Evolutionary conservation across 2,329 filamentous ascomycete genomes (phyloP).

Genomic region (Cryphonectria nitschkei): DNA sequence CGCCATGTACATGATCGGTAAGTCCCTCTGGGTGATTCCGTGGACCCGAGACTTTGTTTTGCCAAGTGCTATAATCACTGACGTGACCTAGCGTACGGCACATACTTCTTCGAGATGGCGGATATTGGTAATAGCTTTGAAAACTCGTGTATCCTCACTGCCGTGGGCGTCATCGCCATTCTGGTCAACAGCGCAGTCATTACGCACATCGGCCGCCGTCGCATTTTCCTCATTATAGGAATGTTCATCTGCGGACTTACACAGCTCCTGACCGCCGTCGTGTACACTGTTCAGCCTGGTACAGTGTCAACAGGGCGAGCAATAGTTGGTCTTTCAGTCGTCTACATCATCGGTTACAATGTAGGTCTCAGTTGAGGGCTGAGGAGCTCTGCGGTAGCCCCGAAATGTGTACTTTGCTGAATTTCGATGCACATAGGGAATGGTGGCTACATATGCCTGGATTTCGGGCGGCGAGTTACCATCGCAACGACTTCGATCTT

Average conservation of each 20-base stretch:
- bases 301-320: slow-evolving; percentile 46
- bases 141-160: slow-evolving; percentile 59
- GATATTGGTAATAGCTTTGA: slow-evolving; percentile 58
- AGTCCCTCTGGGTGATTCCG: slow-evolving; percentile 25
- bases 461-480: slow-evolving; percentile 60
- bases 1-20: slow-evolving; percentile 47
- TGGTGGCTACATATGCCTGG: slow-evolving; percentile 61
- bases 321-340: slow-evolving; percentile 55
- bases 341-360: slow-evolving; percentile 60
- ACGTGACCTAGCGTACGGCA: slow-evolving; percentile 50
- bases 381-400: neutral
- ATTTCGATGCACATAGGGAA: slow-evolving; percentile 36
- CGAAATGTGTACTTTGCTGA: neutral
- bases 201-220: slow-evolving; percentile 55
- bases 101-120: slow-evolving; percentile 65
- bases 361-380: slow-evolving; percentile 20
- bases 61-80: neutral
- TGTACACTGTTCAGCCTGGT: slow-evolving; percentile 51
- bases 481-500: slow-evolving; percentile 57
- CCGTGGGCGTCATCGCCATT: slow-evolving; percentile 58
- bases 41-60: neutral
- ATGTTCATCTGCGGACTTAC: slow-evolving; percentile 55
- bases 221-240: slow-evolving; percentile 56
- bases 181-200: slow-evolving; percentile 57
- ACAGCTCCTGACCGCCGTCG: slow-evolving; percentile 56